Conservation (phyloP, 257 asterid genomes). For the Solanum chaucha region DNA sequence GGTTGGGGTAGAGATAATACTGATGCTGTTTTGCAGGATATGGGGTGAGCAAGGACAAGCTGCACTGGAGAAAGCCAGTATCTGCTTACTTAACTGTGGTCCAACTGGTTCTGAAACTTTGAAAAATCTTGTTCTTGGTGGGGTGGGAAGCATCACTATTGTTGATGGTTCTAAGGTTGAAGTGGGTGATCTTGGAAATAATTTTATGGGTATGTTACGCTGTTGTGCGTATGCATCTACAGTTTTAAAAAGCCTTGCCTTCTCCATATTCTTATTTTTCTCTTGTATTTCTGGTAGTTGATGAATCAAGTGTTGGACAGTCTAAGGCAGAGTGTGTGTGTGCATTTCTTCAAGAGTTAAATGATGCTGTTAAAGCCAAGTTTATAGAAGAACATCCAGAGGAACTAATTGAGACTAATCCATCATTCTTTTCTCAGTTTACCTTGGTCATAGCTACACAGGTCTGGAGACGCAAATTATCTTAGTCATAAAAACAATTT, state of each 20-base stretch:
- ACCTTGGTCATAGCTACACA: slow-evolving; percentile 48
- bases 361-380: slow-evolving; percentile 93
- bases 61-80: slow-evolving; percentile 91
- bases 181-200: slow-evolving; percentile 87
- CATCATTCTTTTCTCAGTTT: slow-evolving; percentile 81
- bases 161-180: slow-evolving; percentile 95
- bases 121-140: slow-evolving; percentile 93
- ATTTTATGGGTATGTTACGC: slow-evolving; percentile 58
- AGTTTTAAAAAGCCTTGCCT: neutral
- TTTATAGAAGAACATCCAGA: slow-evolving; percentile 82
- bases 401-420: slow-evolving; percentile 61
- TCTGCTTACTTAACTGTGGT: slow-evolving; percentile 92
- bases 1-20: neutral
- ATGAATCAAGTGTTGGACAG: slow-evolving; percentile 79
- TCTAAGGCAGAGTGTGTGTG: slow-evolving; percentile 89
- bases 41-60: slow-evolving; percentile 99
- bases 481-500: neutral
- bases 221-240: neutral
- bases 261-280: neutral
- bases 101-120: slow-evolving; percentile 96
- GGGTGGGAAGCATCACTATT: slow-evolving; percentile 89
- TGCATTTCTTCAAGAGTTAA: slow-evolving; percentile 87
- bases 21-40: slow-evolving; percentile 40
- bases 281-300: slow-evolving; percentile 31
- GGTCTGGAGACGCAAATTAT: neutral